Conservation (phyloP, 257 asterid species). For the Solanum appendiculatum region DNA sequence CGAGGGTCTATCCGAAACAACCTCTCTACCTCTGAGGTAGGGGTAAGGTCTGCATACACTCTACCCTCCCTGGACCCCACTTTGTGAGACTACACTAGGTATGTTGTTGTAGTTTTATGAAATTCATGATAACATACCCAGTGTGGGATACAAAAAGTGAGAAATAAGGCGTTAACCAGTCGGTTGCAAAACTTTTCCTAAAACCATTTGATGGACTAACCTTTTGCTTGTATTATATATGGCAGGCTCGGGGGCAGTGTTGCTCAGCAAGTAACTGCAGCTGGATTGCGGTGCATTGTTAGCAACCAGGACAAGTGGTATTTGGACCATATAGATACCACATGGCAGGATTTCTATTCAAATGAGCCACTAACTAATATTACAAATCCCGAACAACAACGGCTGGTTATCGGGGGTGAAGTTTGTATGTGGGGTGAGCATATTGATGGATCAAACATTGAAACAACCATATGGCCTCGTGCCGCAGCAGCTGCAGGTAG, state of each 20-base stretch:
- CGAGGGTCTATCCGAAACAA: background rate
- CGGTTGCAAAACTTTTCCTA: background rate
- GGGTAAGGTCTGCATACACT: background rate
- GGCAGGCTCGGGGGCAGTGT: constrained; percentile 82
- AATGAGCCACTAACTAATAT: constrained; percentile 84
- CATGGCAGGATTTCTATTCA: constrained; percentile 70
- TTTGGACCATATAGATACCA: constrained; percentile 68
- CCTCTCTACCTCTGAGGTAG: background rate
- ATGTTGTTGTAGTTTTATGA: background rate
- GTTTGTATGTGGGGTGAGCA: constrained; percentile 88
- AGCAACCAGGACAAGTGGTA: constrained; percentile 97
- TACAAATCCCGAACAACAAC: constrained; percentile 55
- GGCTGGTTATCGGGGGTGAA: constrained; percentile 77
- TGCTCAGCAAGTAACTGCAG: constrained; percentile 56
- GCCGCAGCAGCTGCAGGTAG: constrained; percentile 99
- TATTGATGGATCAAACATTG: constrained; percentile 70
- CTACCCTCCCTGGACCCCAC: background rate
- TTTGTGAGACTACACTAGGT: background rate
- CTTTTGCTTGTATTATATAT: background rate
- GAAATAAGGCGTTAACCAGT: background rate
- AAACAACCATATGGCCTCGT: constrained; percentile 90
- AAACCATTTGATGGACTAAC: background rate
- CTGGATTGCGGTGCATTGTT: constrained; percentile 80
- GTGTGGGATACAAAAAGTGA: background rate
- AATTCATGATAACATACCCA: background rate